These are phyloP conservation scores for Kodamaea plutei DNA, from an alignment of 1,139 yeast species.

Conservation along the genomic window DNA sequence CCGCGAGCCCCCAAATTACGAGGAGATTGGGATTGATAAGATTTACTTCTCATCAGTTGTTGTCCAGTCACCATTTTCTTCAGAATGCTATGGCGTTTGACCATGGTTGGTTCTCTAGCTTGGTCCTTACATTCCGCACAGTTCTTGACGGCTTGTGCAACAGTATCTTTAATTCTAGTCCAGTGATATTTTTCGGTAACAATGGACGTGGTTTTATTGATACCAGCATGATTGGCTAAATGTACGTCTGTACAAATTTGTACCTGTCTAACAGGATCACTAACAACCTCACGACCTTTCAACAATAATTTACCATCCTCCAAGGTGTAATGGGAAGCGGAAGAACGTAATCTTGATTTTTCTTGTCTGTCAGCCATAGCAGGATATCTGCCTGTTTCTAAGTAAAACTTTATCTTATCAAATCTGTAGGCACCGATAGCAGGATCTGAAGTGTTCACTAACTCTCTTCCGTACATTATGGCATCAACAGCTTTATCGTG, in stretches of 20 bases:
- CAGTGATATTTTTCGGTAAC: slow-evolving; percentile 84
- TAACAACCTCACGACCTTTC: slow-evolving; percentile 77
- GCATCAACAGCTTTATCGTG: slow-evolving; percentile 82
- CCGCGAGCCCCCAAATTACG: slow-evolving; percentile 20
- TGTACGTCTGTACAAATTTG: slow-evolving; percentile 75
- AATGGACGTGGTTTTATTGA: slow-evolving; percentile 77
- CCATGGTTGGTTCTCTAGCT: slow-evolving; percentile 27
- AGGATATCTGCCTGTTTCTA: slow-evolving; percentile 85
- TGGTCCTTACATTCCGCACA: slow-evolving; percentile 70
- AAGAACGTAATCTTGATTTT: slow-evolving; percentile 76
- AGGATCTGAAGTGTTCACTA: slow-evolving; percentile 48
- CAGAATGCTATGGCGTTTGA: slow-evolving; percentile 22
- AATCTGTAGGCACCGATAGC: slow-evolving; percentile 59
- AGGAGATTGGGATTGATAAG: slow-evolving; percentile 8
- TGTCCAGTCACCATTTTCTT: slow-evolving; percentile 17
- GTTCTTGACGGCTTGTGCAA: slow-evolving; percentile 69
- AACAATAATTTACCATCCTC: slow-evolving; percentile 70
- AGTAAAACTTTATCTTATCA: slow-evolving; percentile 72
- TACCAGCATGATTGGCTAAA: slow-evolving; percentile 74
- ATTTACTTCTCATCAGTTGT: slow-evolving; percentile 19
- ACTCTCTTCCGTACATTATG: slow-evolving; percentile 59
- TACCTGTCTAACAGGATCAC: slow-evolving; percentile 69
- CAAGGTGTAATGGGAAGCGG: slow-evolving; percentile 74
- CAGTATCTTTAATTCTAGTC: slow-evolving; percentile 88
- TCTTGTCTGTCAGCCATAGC: slow-evolving; percentile 77